Evolutionary conservation across 108 stramenopile species (phyloP), one percentile per base, ranked within the genome.

Genomic region (Skeletonema marinoi): DNA sequence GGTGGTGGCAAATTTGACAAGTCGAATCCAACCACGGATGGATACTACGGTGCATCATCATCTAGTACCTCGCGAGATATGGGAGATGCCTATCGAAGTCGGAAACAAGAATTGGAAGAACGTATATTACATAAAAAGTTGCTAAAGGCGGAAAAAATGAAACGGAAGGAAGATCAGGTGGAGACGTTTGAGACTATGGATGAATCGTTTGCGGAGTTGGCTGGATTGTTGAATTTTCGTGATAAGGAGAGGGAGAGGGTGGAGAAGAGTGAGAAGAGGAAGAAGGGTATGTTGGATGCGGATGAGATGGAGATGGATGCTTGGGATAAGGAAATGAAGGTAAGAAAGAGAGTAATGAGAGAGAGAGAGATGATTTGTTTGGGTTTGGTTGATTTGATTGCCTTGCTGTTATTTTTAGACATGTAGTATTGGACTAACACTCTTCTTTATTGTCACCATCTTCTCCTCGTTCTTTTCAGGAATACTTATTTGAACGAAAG

Each of bases 21-120:
- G 38, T 58, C 65, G 0, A 81, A 72, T 38, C 51, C 13, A 3
- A 54, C 51, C 21, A 54, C 51, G 1, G 51, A 54, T 54, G 51
- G 51, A 2, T 54, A 54, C 51, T 54, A 54, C 21, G 79, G 90
- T 74, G 85, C 82, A 1, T 92, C 92, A 39, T 89, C 90, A 17
- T 61, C 72, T 9, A 17, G 21, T 17, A 25, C 25, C 25, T 25
- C 25, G 29, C 66, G 75, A 17, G 82, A 87, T 58, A 78, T 91
- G 82, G 80, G 87, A n/a, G 66, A 87, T 16, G 77, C 80, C 0
- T 92, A 95, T 68, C 66, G 85, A 19, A 88, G 90, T 33, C 88
- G 94, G 38, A 95, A 90, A 71, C 92, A 87, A 32, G 90, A 96
- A 65, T 74, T 98, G 62, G 94, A 97, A 63, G 97, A 98, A 33